A percentile compares a stretch with the other conserved stretches of the same genome.
Conservation (phyloP, 2,329 filamentous ascomycete genomes). For the Tetracladium maxilliforme region DNA sequence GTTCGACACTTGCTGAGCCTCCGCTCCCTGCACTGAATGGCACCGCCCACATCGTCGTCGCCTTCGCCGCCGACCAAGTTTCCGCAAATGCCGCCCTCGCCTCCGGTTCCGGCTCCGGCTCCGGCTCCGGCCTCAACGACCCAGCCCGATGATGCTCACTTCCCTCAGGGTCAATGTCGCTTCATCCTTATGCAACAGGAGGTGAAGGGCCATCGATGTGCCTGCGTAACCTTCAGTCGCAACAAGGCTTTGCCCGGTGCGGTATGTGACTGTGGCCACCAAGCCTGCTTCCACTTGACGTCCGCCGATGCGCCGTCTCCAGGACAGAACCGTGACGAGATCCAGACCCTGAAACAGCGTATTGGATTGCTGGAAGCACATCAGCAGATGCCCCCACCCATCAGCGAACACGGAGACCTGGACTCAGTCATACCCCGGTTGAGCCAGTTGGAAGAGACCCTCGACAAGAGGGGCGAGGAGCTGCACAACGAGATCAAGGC, state of each 20-base stretch:
- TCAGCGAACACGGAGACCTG: slow-evolving; percentile 2
- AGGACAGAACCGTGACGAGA: slow-evolving; percentile 29
- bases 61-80: slow-evolving; percentile 15
- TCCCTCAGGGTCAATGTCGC: slow-evolving; percentile 42
- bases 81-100: slow-evolving; percentile 12
- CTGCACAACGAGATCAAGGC: slow-evolving; percentile 34
- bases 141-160: slow-evolving; percentile 29
- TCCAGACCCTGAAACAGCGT: slow-evolving; percentile 31
- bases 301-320: too few species aligned
- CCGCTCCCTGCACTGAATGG: too few species aligned
- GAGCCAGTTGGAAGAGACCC: slow-evolving; percentile 34
- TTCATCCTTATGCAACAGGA: slow-evolving; percentile 42
- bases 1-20: too few species aligned
- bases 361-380: slow-evolving; percentile 28
- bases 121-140: too few species aligned
- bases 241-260: slow-evolving; percentile 37
- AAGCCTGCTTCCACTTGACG: slow-evolving; percentile 40
- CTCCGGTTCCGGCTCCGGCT: slow-evolving; percentile 9
- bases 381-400: slow-evolving; percentile 12
- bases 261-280: slow-evolving; percentile 42
- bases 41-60: too few species aligned
- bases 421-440: slow-evolving; percentile 25
- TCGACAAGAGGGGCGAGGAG: slow-evolving; percentile 36
- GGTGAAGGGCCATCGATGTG: slow-evolving; percentile 41
- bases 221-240: slow-evolving; percentile 39